Percentiles rank a stretch among this genome's conserved stretches.
phyloP scores from a whole-genome alignment of 352 stramenopile species.

The Pythium apleroticum region DNA sequence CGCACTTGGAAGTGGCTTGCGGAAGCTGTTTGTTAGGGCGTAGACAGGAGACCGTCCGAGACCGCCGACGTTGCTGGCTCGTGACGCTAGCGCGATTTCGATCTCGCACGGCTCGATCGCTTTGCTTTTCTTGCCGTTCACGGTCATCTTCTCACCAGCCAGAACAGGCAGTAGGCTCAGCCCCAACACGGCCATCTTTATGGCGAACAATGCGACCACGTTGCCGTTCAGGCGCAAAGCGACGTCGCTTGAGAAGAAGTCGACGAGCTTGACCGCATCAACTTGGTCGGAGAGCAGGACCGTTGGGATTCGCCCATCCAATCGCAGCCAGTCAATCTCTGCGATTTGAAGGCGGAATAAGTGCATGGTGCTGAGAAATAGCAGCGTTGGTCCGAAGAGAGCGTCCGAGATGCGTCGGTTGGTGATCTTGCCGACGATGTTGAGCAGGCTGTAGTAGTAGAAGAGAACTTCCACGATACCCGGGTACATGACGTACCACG shows the following conservation, averaged over 20 bases:
- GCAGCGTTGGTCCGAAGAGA: constrained; percentile 36
- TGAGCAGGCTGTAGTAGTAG: constrained; percentile 38
- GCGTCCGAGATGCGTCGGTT: constrained; percentile 31
- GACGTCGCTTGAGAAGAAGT: constrained; percentile 34
- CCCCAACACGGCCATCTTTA: constrained; percentile 28
- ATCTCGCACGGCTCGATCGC: constrained; percentile 11
- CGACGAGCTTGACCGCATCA: constrained; percentile 17
- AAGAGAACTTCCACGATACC: constrained; percentile 30
- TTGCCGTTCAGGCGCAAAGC: constrained; percentile 36
- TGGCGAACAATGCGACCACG: constrained; percentile 16
- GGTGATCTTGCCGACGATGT: constrained; percentile 28
- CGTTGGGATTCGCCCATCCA: constrained; percentile 24
- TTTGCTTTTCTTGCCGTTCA: background rate
- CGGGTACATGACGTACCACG: constrained; percentile 44
- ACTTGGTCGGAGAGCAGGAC: constrained; percentile 23
- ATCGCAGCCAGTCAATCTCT: background rate
- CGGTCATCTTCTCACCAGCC: constrained; percentile 13
- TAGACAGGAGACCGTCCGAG: constrained; percentile 21
- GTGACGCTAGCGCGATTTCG: constrained; percentile 28
- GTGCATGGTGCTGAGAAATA: constrained; percentile 30
- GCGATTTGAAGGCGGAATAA: constrained; percentile 28
- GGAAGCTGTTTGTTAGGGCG: background rate
- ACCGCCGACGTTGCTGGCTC: constrained; percentile 29
- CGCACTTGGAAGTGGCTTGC: background rate
- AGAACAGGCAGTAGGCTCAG: constrained; percentile 31